These are phyloP conservation scores for Porodaedalea pini DNA, from an alignment of 1,284 basidiomycete genomes.

Conservation along the genomic window DNA sequence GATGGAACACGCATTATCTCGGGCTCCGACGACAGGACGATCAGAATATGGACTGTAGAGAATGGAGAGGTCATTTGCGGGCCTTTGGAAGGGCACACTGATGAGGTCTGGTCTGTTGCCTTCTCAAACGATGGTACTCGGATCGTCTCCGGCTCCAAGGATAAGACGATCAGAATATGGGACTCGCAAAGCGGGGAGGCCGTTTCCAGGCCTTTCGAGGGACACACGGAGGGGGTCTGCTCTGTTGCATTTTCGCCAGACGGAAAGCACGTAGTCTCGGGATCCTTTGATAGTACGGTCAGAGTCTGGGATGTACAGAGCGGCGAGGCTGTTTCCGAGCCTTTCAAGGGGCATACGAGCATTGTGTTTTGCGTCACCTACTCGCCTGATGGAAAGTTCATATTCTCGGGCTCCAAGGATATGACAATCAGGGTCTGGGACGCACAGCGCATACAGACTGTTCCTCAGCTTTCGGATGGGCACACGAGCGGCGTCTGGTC, in stretches of 20 bases:
- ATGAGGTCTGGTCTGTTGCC: slow-evolving; percentile 6
- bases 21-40: not conserved
- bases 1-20: not conserved
- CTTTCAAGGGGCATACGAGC: too few species aligned
- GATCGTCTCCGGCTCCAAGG: slow-evolving; percentile 4
- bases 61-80: not conserved
- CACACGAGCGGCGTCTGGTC: too few species aligned
- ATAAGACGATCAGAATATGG: slow-evolving; percentile 1
- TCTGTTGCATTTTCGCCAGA: slow-evolving; percentile 5
- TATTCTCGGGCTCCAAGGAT: slow-evolving; percentile 6
- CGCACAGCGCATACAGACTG: not conserved
- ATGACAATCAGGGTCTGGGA: slow-evolving; percentile 2
- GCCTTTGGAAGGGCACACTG: not conserved
- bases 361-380: too few species aligned
- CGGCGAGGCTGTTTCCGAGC: too few species aligned
- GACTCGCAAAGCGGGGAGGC: not conserved
- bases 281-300: not conserved
- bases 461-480: not conserved
- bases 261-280: slow-evolving; percentile 2
- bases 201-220: not conserved
- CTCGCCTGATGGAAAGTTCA: slow-evolving; percentile 2
- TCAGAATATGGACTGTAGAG: not conserved
- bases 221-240: not conserved
- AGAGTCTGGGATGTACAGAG: too few species aligned
- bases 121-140: slow-evolving; percentile 2